Percentiles rank a stretch among this genome's conserved stretches.
phyloP scores from a whole-genome alignment of 2,329 filamentous ascomycete genomes.

The Ophiostoma himal-ulmi region DNA sequence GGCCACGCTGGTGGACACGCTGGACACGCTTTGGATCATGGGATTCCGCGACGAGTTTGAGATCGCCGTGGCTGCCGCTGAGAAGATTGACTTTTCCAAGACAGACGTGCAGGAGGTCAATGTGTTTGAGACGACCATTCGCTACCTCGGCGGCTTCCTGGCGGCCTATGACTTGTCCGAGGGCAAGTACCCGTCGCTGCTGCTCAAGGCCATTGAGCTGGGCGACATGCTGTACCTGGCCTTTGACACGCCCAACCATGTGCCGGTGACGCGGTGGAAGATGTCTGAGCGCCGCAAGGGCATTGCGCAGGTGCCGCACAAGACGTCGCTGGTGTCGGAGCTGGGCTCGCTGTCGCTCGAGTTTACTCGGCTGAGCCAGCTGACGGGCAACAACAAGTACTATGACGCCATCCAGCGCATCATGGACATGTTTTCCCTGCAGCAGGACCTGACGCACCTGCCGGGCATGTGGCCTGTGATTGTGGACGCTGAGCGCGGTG shows the following conservation, averaged over 20 bases:
- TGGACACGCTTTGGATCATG: slow-evolving; percentile 72
- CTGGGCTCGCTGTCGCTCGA: slow-evolving; percentile 56
- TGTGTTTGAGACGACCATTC: slow-evolving; percentile 66
- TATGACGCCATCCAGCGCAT: slow-evolving; percentile 58
- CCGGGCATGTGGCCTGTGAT: slow-evolving; percentile 59
- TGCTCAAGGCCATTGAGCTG: slow-evolving; percentile 48
- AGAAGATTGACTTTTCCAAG: slow-evolving; percentile 48
- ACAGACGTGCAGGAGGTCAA: slow-evolving; percentile 33
- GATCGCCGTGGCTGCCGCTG: slow-evolving; percentile 53
- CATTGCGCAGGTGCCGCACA: background rate
- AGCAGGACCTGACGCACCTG: slow-evolving; percentile 49
- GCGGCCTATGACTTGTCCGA: slow-evolving; percentile 57
- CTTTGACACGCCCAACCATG: slow-evolving; percentile 50
- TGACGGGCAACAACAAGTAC: slow-evolving; percentile 55
- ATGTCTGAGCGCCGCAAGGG: slow-evolving; percentile 33
- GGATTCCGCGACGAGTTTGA: slow-evolving; percentile 60
- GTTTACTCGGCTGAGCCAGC: slow-evolving; percentile 57
- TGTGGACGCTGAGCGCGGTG: slow-evolving; percentile 49
- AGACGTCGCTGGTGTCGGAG: slow-evolving; percentile 37
- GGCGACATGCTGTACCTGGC: slow-evolving; percentile 49
- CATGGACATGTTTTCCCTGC: slow-evolving; percentile 47
- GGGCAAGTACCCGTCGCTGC: slow-evolving; percentile 41
- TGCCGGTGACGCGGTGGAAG: slow-evolving; percentile 44
- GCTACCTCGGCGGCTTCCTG: slow-evolving; percentile 63
- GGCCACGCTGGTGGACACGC: slow-evolving; percentile 58